phyloP scores from a whole-genome alignment of 2,329 filamentous ascomycete species.

The Aspergillus sp. region DNA sequence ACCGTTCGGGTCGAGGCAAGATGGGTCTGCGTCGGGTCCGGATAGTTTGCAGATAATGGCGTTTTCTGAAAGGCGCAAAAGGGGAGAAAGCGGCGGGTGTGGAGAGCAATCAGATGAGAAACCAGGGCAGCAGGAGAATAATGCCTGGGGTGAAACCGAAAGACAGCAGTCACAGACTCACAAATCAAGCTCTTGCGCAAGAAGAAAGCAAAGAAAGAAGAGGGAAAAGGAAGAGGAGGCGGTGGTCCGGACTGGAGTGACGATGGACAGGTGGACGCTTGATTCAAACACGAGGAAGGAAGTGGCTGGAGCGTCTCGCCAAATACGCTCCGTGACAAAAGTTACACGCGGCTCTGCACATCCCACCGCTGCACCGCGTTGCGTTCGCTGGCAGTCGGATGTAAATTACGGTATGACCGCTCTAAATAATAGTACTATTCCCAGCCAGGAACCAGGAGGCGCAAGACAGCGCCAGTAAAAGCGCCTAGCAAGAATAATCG shows the following conservation, averaged over 20 bases:
- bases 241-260: background rate
- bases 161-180: background rate
- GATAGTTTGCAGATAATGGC: slow-evolving; percentile 7
- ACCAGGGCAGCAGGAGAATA: background rate
- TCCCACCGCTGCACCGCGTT: background rate
- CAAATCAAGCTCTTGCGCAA: slow-evolving; percentile 3
- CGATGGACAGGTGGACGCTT: background rate
- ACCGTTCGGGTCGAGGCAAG: slow-evolving; percentile 8
- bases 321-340: slow-evolving; percentile 8
- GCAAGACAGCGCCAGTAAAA: background rate
- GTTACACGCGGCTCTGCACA: slow-evolving; percentile 18
- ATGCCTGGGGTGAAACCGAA: background rate
- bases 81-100: background rate
- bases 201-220: background rate
- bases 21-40: slow-evolving; percentile 3
- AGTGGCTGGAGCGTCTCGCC: slow-evolving; percentile 3
- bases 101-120: background rate
- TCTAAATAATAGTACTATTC: background rate
- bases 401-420: slow-evolving; percentile 2
- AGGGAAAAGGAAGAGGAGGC: background rate
- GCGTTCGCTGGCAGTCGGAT: background rate
- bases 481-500: background rate
- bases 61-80: background rate
- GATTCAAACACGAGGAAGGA: slow-evolving; percentile 10
- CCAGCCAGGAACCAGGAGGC: slow-evolving; percentile 4